These are phyloP conservation scores for Aspergillus oerlinghausenensis DNA, from an alignment of 2,329 filamentous ascomycete species.

Conservation along the genomic window DNA sequence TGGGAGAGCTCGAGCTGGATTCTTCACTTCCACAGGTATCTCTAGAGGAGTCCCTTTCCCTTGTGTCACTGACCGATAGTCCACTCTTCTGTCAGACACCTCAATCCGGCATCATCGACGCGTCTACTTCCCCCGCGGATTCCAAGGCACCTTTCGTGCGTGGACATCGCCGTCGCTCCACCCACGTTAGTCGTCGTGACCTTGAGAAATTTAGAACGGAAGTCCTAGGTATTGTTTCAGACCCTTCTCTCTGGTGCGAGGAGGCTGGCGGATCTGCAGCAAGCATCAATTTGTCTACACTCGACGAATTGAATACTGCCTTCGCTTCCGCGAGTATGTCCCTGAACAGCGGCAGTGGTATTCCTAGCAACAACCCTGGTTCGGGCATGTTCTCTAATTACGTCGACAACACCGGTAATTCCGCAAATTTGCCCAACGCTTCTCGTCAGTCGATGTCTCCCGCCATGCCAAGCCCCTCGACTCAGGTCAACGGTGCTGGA, in stretches of 20 bases:
- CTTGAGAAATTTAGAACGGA: conserved; percentile 36
- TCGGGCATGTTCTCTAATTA: conserved; percentile 30
- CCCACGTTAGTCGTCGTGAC: conserved; percentile 37
- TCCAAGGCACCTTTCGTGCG: conserved; percentile 33
- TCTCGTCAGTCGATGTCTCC: conserved; percentile 33
- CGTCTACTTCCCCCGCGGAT: conserved; percentile 23
- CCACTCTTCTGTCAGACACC: conserved; percentile 1
- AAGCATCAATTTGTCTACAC: conserved; percentile 17
- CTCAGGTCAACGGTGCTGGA: conserved; percentile 33
- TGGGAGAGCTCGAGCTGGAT: background rate
- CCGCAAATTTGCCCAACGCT: conserved; percentile 28
- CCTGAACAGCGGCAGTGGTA: conserved; percentile 30
- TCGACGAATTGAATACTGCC: conserved; percentile 33
- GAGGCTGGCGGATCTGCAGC: conserved; percentile 23
- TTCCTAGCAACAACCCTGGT: conserved; percentile 22
- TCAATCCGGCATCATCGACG: conserved; percentile 29
- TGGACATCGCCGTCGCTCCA: conserved; percentile 40
- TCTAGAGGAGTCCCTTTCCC: background rate
- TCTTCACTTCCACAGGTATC: background rate
- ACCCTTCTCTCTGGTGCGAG: conserved; percentile 25
- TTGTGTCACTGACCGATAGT: conserved; percentile 1
- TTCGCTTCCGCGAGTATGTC: conserved; percentile 32
- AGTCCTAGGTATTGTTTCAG: conserved; percentile 27
- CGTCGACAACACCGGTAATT: conserved; percentile 27
- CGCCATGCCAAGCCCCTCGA: conserved; percentile 25